Conservation (phyloP, 306 rosid species). For the Lotus japonicus region DNA sequence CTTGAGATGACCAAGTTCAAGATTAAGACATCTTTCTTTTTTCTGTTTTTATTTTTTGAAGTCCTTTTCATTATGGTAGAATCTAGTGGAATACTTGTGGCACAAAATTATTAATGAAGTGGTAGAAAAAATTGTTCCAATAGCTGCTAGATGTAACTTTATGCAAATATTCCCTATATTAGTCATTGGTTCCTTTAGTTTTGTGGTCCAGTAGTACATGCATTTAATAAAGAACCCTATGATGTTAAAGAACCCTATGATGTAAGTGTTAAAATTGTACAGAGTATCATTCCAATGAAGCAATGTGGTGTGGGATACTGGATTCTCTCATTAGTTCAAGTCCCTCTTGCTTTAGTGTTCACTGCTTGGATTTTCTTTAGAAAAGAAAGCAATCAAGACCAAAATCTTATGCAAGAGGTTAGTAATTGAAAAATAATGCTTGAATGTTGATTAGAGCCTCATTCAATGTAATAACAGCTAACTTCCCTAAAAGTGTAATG, state of each 20-base stretch:
- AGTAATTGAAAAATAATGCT: not conserved
- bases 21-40: not conserved
- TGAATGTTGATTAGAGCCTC: constrained; percentile 1
- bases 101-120: not conserved
- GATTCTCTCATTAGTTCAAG: constrained; percentile 55
- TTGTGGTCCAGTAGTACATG: not conserved
- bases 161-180: too few species aligned
- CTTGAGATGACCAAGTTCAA: not conserved
- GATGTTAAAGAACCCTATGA: not conserved
- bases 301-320: constrained; percentile 74
- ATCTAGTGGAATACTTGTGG: not conserved
- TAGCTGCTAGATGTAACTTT: not conserved
- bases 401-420: constrained; percentile 44
- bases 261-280: constrained; percentile 21
- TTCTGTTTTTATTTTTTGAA: not conserved
- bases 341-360: constrained; percentile 60
- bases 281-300: constrained; percentile 59
- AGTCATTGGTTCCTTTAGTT: too few species aligned
- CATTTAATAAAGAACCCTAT: not conserved
- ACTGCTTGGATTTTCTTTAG: constrained; percentile 56
- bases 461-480: not conserved
- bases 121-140: not conserved
- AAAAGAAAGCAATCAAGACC: constrained; percentile 36
- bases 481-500: not conserved
- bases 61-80: constrained; percentile 6